Conservation (phyloP, 257 asterid species). For the Paulownia fortunei region DNA sequence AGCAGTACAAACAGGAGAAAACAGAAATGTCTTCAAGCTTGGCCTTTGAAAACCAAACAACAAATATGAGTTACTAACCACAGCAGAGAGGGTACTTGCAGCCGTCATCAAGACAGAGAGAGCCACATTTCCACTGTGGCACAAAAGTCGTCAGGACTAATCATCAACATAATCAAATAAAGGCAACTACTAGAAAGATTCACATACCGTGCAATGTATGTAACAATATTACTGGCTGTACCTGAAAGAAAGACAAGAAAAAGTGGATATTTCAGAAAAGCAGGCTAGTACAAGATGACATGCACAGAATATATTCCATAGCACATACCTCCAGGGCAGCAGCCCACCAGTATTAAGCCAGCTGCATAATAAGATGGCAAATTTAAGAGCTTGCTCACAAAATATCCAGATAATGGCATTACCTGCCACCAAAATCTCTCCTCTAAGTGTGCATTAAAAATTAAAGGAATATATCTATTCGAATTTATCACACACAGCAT, state of each 20-base stretch:
- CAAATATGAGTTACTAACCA: constrained; percentile 61
- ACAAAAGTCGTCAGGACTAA: constrained; percentile 40
- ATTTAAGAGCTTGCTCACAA: constrained; percentile 83
- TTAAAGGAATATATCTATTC: not conserved
- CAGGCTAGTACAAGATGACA: not conserved
- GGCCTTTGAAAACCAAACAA: not conserved
- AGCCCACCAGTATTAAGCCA: constrained; percentile 87
- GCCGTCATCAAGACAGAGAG: constrained; percentile 98
- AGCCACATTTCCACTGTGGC: constrained; percentile 87
- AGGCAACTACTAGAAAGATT: not conserved
- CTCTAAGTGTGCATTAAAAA: not conserved
- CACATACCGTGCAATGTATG: constrained; percentile 89
- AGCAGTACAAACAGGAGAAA: not conserved
- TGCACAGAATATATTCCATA: not conserved
- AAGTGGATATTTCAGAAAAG: constrained; percentile 12
- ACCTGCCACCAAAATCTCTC: constrained; percentile 54
- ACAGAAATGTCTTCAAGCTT: not conserved
- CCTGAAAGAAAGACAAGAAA: constrained; percentile 51
- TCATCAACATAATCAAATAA: constrained; percentile 16
- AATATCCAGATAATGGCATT: constrained; percentile 87
- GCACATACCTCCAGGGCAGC: constrained; percentile 93
- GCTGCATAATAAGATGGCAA: constrained; percentile 95
- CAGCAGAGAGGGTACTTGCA: constrained; percentile 87
- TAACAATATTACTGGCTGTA: constrained; percentile 94
- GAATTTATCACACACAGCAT: not conserved